A percentile compares a stretch with the other conserved stretches of the same genome.
Evolutionary conservation across 2,329 filamentous ascomycete species (phyloP).

Genomic region (Trichoderma sp.): DNA sequence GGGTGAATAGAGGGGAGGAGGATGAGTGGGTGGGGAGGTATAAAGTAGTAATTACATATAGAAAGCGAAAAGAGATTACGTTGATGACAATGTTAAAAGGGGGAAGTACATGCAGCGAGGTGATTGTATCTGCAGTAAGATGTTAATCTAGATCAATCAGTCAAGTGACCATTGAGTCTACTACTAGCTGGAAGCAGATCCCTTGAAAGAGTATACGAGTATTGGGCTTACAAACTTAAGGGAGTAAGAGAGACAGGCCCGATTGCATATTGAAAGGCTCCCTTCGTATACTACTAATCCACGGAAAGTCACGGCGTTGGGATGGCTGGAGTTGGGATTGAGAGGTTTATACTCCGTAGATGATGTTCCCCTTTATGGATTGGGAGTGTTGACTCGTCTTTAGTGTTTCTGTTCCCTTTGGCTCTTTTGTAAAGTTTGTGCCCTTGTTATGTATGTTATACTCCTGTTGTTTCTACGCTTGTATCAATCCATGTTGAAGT

Average conservation of each 20-base stretch:
- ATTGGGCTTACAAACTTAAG: background rate
- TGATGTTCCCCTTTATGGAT: background rate
- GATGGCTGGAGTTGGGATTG: background rate
- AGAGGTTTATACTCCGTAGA: background rate
- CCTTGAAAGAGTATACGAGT: background rate
- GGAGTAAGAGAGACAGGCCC: background rate
- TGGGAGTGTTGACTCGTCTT: background rate
- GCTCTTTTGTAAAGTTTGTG: background rate
- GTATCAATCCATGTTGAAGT: background rate
- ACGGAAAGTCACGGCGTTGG: background rate
- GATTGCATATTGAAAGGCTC: background rate
- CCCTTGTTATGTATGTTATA: background rate
- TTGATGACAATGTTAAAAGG: background rate
- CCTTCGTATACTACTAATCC: background rate
- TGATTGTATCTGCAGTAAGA: background rate
- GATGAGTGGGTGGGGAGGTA: background rate
- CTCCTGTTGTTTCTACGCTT: background rate
- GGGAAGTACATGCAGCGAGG: background rate
- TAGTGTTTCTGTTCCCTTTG: background rate
- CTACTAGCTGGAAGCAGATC: background rate
- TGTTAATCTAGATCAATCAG: background rate
- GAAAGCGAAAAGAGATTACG: background rate
- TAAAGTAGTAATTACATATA: background rate
- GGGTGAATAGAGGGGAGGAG: background rate
- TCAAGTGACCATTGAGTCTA: background rate